phyloP scores from a whole-genome alignment of 108 stramenopile species.

The Aureococcus anophagefferens region DNA sequence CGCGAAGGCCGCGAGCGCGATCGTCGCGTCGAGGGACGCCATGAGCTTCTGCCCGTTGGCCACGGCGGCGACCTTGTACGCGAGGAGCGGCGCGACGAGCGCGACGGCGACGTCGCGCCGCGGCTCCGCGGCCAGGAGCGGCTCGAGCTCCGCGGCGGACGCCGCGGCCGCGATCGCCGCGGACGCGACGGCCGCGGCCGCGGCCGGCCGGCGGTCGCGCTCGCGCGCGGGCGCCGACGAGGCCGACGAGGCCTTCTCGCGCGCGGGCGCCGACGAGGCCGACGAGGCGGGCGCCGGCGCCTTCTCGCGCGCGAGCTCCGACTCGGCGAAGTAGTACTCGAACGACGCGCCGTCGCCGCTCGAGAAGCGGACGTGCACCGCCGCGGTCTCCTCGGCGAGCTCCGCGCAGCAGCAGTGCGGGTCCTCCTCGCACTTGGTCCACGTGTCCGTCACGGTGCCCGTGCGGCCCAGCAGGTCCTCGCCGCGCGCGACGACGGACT shows the following conservation, averaged over 20 bases:
- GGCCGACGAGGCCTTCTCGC: no score
- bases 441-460: slow-evolving; percentile 57
- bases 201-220: not conserved
- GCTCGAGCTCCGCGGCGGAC: not conserved
- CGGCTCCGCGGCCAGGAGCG: not conserved
- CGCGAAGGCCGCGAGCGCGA: not conserved
- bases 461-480: slow-evolving; percentile 35
- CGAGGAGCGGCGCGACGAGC: not conserved
- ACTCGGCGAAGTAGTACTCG: slow-evolving; percentile 58
- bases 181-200: not conserved
- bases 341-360: slow-evolving; percentile 30
- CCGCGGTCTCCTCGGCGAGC: slow-evolving; percentile 49
- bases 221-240: no score
- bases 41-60: not conserved
- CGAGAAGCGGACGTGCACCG: slow-evolving; percentile 51
- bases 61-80: not conserved
- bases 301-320: slow-evolving; percentile 41
- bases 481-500: slow-evolving; percentile 42
- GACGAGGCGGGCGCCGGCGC: no score
- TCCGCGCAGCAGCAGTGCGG: slow-evolving; percentile 75
- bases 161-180: not conserved
- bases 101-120: not conserved
- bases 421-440: slow-evolving; percentile 74
- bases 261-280: no score
- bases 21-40: not conserved